phyloP scores from a whole-genome alignment of 148 eudicot species.

The Arctostaphylos glauca region DNA sequence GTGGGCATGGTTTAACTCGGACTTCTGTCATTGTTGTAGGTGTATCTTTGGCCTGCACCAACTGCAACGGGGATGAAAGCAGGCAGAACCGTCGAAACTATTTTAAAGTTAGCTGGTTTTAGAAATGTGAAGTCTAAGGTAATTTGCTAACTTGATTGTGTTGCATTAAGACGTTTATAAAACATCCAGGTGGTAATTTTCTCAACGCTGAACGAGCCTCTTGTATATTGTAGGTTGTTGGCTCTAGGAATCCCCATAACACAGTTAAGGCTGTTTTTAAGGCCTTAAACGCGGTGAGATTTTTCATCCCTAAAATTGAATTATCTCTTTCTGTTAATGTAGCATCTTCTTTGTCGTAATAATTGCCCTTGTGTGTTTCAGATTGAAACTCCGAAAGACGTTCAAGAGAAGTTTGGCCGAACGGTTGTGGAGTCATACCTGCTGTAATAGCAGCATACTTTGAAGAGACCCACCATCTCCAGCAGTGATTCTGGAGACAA shows the following conservation, averaged over 20 bases:
- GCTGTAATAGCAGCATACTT: slow-evolving; percentile 31
- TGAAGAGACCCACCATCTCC: neutral
- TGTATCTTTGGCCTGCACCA: slow-evolving; percentile 91
- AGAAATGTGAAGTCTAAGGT: slow-evolving; percentile 94
- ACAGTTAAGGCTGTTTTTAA: slow-evolving; percentile 85
- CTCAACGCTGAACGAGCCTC: neutral
- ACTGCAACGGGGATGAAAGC: slow-evolving; percentile 81
- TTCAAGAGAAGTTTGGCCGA: slow-evolving; percentile 93
- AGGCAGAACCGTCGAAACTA: slow-evolving; percentile 66
- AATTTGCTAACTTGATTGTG: neutral
- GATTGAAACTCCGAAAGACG: slow-evolving; percentile 94
- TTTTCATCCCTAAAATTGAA: neutral
- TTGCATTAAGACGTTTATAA: neutral
- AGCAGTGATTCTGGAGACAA: neutral
- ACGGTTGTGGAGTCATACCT: slow-evolving; percentile 88
- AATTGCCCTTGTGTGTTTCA: slow-evolving; percentile 20
- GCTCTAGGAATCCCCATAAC: slow-evolving; percentile 86
- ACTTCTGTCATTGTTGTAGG: slow-evolving; percentile 32
- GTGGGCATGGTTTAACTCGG: slow-evolving; percentile 3
- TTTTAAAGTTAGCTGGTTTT: slow-evolving; percentile 82
- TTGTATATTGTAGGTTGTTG: slow-evolving; percentile 66
- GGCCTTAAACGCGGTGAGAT: slow-evolving; percentile 81
- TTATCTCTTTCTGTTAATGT: neutral
- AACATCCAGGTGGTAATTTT: neutral
- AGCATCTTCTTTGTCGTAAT: neutral